Evolutionary conservation across 192 early-diverging fungal genomes (phyloP), one percentile per base, ranked within the genome.

Genomic region (Chytriomyces sp.): DNA sequence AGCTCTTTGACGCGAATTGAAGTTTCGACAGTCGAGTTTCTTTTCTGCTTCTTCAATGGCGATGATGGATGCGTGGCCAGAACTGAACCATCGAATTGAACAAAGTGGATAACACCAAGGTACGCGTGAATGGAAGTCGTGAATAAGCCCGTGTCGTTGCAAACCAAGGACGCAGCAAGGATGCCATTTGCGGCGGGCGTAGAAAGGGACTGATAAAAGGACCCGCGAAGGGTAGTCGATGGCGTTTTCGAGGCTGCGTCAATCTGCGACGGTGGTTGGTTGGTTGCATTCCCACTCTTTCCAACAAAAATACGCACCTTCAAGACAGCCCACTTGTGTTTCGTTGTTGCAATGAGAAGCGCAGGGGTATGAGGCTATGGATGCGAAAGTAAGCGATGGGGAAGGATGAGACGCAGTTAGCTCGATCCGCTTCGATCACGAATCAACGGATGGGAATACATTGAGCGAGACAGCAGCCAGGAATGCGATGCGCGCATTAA

Each of bases 1-100:
- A 69, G 67, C 7, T 69, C 47, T 64, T 46, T 85, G 68, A 61
- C 78, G 78, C 16, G 78, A 74, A 44, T 75, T 69, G 64, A 57
- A 57, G 53, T 20, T 20, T 13, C 53, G 16, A 20, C 13, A 57
- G 20, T 13, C 53, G 53, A 57, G 16, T 57, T 35, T 35, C 35
- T 57, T 57, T 57, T 57, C 53, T n/a, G 53, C 53, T 57, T 57
- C 20, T 57, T 57, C 35, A 35, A 35, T 35, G 35, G 35, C 0
- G 53, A 57, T 20, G 53, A 13, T 57, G 53, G 20, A 57, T 13
- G 13, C 53, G 53, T 57, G 1, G 53, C 53, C 53, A 57, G 3
- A 20, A 0, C 3, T 13, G 13, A 20, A 20, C 16, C 53, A n/a
- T 57, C 16, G 20, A 57, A n/a, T 57, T 20, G 53, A 57, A 57